Evolutionary conservation across 2,329 filamentous ascomycete genomes (phyloP), one percentile per base, ranked within the genome.

Genomic region (Paracoccidioides brasiliensis): DNA sequence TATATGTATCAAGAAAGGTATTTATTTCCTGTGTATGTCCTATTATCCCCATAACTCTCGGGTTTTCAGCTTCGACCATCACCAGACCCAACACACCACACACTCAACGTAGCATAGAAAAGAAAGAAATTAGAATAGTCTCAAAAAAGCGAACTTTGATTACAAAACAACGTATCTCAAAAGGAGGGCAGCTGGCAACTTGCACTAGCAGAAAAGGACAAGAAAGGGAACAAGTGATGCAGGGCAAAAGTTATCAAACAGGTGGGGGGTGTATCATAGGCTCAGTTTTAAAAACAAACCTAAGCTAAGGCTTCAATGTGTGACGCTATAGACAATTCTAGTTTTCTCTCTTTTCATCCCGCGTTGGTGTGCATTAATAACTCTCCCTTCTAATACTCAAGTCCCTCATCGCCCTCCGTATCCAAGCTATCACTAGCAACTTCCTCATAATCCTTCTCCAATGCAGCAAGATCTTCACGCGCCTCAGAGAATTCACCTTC

Each of bases 401-500:
- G 63, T 43, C 65, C 67, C 56, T 69, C 77, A 63, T 85, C 83
- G 52, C 74, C 78, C 67, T 84, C 84, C 49, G 82, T 81, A 14
- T 80, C 76, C 63, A 84, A 76, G 61, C 76, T 74, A 72, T 90
- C 86, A 69, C 78, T 80, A 58, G 86, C 86, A 63, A 90, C 86
- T 78, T 90, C 87, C 73, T 90, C 86, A 69, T 91, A 91, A 66
- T 91, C 87, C 77, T 85, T 88, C 78, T 91, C 88, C 38, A 93
- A 78, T 50, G 88, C 88, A 60, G 88, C 88, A 58, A 93, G 78
- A 70, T 93, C 88, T 76, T 93, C 88, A 64, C 88, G 84, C 59
- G 88, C 88, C 74, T 93, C 88, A 60, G 84, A 86, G 76, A 93
- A 93, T 73, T 93, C 88, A 65, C 88, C 88, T 72, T 93, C 88